These are phyloP conservation scores for Pythium volutum DNA, from an alignment of 352 stramenopile genomes.

Conservation along the genomic window DNA sequence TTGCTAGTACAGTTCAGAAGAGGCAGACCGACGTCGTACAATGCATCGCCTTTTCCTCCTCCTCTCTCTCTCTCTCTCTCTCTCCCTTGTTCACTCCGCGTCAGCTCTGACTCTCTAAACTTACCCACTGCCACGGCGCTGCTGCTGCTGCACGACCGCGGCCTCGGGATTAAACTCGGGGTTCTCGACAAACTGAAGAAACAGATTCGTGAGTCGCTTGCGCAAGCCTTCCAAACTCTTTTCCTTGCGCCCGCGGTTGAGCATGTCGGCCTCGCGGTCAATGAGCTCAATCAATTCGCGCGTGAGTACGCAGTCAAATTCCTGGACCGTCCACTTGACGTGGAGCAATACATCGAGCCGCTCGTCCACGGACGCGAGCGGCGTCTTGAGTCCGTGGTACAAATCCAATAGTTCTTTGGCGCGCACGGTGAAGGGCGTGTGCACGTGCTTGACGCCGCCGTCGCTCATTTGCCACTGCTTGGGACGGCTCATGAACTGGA, in stretches of 20 bases:
- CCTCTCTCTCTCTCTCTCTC: background rate
- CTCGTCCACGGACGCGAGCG: slow-evolving; percentile 72
- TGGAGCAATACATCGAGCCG: slow-evolving; percentile 90
- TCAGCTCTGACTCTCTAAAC: background rate
- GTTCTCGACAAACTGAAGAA: slow-evolving; percentile 92
- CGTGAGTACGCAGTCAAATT: slow-evolving; percentile 90
- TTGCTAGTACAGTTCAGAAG: too few relatives aligned
- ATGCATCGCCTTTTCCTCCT: too few relatives aligned
- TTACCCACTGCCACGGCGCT: background rate
- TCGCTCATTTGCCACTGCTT: slow-evolving; percentile 93
- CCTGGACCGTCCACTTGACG: slow-evolving; percentile 92
- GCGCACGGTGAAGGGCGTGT: slow-evolving; percentile 87
- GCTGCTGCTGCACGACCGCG: slow-evolving; percentile 26
- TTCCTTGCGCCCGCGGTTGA: slow-evolving; percentile 81
- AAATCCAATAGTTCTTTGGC: slow-evolving; percentile 89
- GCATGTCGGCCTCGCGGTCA: slow-evolving; percentile 91
- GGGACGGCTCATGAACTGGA: slow-evolving; percentile 85
- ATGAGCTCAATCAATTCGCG: slow-evolving; percentile 90
- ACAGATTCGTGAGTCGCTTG: slow-evolving; percentile 84
- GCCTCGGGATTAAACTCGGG: slow-evolving; percentile 93
- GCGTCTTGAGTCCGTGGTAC: slow-evolving; percentile 70
- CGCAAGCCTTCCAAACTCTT: slow-evolving; percentile 82
- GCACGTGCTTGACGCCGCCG: slow-evolving; percentile 83
- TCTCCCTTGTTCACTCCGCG: background rate
- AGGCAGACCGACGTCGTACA: too few relatives aligned